A percentile compares a stretch with the other conserved stretches of the same genome.
Conservation (phyloP, 805 yeast species). For the Barnettozyma siamensis region DNA sequence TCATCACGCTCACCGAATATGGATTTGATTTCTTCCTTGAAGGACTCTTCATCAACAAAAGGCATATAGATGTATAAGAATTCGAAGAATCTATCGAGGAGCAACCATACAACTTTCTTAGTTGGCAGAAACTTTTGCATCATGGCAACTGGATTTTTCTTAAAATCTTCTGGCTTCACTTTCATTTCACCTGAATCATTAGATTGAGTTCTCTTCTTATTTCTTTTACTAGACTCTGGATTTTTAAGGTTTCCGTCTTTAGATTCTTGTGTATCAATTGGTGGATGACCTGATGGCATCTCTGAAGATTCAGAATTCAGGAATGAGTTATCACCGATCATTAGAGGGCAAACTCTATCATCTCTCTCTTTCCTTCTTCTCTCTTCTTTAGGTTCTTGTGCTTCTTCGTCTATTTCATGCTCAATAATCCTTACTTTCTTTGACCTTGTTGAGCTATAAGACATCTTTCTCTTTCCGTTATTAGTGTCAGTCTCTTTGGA, state of each 20-base stretch:
- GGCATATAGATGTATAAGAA: conserved; percentile 62
- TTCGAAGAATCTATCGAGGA: conserved; percentile 54
- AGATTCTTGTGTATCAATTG: background rate
- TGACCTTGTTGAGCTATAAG: background rate
- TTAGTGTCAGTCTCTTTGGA: background rate
- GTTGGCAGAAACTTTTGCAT: conserved; percentile 47
- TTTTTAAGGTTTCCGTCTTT: background rate
- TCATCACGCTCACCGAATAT: conserved; percentile 40
- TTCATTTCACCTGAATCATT: conserved; percentile 7
- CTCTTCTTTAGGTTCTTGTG: background rate
- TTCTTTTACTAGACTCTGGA: conserved; percentile 7
- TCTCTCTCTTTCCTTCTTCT: conserved; percentile 14
- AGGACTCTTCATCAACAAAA: conserved; percentile 52
- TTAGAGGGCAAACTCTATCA: conserved; percentile 39
- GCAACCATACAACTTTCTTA: conserved; percentile 47
- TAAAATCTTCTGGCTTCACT: conserved; percentile 19
- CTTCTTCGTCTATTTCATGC: conserved; percentile 2
- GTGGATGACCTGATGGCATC: background rate
- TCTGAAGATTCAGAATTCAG: conserved; percentile 4
- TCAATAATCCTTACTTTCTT: background rate
- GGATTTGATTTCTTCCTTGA: conserved; percentile 36
- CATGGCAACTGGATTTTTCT: conserved; percentile 24
- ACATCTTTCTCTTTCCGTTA: background rate
- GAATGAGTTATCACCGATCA: conserved; percentile 37
- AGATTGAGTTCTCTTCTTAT: conserved; percentile 15